Conservation (phyloP, 208 protist genomes). For the Zelonia costaricensis region DNA sequence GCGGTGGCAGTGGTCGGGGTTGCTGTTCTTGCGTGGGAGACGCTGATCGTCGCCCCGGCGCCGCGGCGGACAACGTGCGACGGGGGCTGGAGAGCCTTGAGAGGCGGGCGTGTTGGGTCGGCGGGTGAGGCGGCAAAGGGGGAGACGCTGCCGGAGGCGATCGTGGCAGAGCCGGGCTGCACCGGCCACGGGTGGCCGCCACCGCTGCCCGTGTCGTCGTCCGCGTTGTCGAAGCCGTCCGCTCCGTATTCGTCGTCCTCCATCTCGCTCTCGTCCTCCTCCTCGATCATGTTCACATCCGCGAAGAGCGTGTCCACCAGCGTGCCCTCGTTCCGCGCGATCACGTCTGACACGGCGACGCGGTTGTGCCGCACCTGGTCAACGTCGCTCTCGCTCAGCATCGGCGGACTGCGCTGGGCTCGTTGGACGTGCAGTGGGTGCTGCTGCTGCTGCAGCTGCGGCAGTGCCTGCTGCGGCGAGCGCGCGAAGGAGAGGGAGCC, state of each 20-base stretch:
- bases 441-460: no score
- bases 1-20: no score
- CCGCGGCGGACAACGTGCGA: no score
- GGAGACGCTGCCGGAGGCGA: no score
- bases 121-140: no score
- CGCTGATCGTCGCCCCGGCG: no score
- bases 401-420: neutral
- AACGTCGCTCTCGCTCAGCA: slow-evolving; percentile 18
- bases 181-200: neutral
- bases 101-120: no score
- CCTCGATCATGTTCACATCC: slow-evolving; percentile 32
- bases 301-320: slow-evolving; percentile 54
- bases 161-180: neutral
- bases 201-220: neutral
- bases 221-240: neutral
- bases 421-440: no score
- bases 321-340: slow-evolving; percentile 39
- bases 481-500: neutral
- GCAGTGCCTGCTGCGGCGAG: neutral
- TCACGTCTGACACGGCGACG: slow-evolving; percentile 48
- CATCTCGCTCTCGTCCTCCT: slow-evolving; percentile 36
- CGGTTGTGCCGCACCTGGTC: slow-evolving; percentile 56
- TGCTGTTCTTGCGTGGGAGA: no score
- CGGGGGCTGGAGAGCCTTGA: no score
- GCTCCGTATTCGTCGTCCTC: slow-evolving; percentile 14